phyloP scores from a whole-genome alignment of 2,329 filamentous ascomycete species.

The Ascocoryne sarcoides region DNA sequence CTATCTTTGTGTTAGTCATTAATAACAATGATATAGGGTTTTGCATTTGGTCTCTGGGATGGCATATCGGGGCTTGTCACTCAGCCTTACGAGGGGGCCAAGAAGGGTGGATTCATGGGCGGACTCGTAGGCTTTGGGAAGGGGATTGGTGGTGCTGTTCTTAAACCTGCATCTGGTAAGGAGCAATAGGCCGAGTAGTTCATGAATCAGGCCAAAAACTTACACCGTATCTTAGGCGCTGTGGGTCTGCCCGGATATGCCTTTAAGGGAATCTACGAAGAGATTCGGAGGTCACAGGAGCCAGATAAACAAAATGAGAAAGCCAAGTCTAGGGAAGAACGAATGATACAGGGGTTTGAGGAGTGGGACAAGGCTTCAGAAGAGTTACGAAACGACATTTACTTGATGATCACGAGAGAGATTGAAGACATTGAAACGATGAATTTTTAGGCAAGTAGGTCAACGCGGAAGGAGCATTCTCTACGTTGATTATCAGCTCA shows the following conservation, averaged over 20 bases:
- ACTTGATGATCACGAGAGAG: neutral
- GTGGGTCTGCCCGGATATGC: conserved; percentile 51
- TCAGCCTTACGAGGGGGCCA: conserved; percentile 48
- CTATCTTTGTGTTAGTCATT: neutral
- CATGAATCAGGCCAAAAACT: neutral
- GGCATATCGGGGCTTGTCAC: conserved; percentile 53
- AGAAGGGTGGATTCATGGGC: conserved; percentile 43
- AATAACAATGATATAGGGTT: conserved; percentile 45
- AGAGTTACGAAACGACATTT: neutral
- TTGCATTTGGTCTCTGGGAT: conserved; percentile 54
- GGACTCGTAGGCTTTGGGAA: conserved; percentile 44
- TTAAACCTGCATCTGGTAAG: conserved; percentile 48
- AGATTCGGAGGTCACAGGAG: conserved; percentile 30
- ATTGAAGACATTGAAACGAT: conserved; percentile 5
- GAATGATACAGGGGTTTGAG: conserved; percentile 5
- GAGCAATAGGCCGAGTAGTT: neutral
- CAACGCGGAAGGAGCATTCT: no score
- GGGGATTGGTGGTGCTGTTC: conserved; percentile 52
- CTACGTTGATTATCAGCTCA: no score
- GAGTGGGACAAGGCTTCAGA: conserved; percentile 5
- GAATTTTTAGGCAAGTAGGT: no score
- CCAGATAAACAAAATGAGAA: neutral
- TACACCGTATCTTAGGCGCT: conserved; percentile 33
- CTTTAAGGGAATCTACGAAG: conserved; percentile 54
- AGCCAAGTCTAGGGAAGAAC: conserved; percentile 1